Evolutionary conservation across 148 eudicot genomes (phyloP), one percentile per base, ranked within the genome.

Genomic region (Drosera capensis): DNA sequence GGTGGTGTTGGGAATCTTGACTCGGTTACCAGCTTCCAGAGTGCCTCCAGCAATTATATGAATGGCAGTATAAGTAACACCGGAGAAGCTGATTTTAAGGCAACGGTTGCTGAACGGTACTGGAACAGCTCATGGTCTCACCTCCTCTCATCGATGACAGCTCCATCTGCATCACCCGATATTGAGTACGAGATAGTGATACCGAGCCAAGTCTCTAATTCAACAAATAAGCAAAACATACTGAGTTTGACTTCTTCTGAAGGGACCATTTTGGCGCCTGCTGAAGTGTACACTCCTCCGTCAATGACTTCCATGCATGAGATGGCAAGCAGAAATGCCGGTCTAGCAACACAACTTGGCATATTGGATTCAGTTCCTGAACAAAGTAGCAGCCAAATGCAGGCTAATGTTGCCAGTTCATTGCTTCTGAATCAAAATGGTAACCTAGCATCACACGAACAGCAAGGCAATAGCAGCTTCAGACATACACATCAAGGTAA

Each of bases 81-180:
- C 14, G 25, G 5, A 12, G 43, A 55, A 19, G 25, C 51, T 8
- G 35, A 49, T 29, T 14, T 39, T 16, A 58, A 53, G 42, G 51
- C 34, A 45, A 30, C 44, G 30, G 24, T 51, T 30, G 45, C 43
- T 40, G 55, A 52, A 14, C 38, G n/a, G 12, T 43, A 21, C 51
- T 58, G 62, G 56, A 43, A 25, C 19, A 45, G 47, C 36, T 43
- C 65, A 18, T 63, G 58, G 57, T 62, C 65, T 19, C 66, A 64
- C 26, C 25, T 67, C 13, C 40, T 59, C 21, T 39, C 49, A 5
- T 30, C 17, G 9, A 54, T 20, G 34, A 45, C 21, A 35, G 21
- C 49, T 19, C 54, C 40, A 8, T 25, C 41, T 20, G 38, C 11
- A 18, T 51, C 14, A 8, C 35, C 62, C 37, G 53, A 18, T 8